Evolutionary conservation across 176 grass and related monocot species (phyloP), one percentile per base, ranked within the genome.

Genomic region (Oryza punctata): DNA sequence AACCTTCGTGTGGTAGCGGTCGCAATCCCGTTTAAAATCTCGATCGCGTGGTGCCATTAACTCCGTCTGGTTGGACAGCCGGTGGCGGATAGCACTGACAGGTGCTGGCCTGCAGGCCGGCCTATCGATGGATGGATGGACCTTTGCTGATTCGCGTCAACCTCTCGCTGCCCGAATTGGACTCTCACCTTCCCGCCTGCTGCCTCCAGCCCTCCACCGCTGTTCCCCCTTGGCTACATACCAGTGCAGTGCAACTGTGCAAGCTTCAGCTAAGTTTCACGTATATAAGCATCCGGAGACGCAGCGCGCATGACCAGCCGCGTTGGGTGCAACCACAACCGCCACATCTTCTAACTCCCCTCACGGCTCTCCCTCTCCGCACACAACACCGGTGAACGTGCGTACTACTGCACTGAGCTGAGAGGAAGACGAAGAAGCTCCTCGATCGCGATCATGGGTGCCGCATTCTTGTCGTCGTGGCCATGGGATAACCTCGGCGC

Each of bases 401-500:
- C 40, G 40, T 44, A 52, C 15, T 15, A 52, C 15, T 15, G 15
- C 4, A 9, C 54, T 2, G 54, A 59, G 23, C 70, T 49, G 19
- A 83, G 12, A 32, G 28, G 19, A 28, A 11, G 16, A 15, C 41
- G 60, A 21, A 23, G 16, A 32, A 32, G 30, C 3, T 32, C 30
- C 44, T 46, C 12, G 44, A 14, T 10, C 0, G 2, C 30, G 37
- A 44, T n/a, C 63, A 94, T 97, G 95, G 95, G 82, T 65, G 78
- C 88, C 26, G 79, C 90, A 29, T 19, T 80, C 59, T 66, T 97
- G 57, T 89, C 84, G 4, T 89, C 90, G 2, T 97, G 95, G 95
- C 95, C 95, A 15, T 97, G 95, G 92, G 90, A 97, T 2, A 89
- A 91, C 77, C 78, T 97, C 33, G 95, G 92, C n/a, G 38, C 66